Percentiles rank a stretch among this genome's conserved stretches.
Conservation (phyloP, 1,284 basidiomycete species). For the Cryptococcus sp. region DNA sequence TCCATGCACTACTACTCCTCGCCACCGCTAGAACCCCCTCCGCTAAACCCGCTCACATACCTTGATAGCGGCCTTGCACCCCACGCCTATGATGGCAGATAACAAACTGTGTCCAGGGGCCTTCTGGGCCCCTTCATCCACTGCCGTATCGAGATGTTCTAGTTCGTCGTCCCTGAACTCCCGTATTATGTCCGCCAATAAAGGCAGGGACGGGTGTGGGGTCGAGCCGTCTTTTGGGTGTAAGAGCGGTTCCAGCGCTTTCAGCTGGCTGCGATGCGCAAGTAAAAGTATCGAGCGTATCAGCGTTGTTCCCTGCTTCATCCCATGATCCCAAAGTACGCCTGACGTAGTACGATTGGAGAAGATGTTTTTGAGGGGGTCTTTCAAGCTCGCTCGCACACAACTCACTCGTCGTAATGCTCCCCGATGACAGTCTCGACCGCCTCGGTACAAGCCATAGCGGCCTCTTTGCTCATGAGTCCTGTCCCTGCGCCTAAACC, state of each 20-base stretch:
- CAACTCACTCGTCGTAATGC: conserved; percentile 91
- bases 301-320: too few relatives aligned
- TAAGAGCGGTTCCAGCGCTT: conserved; percentile 38
- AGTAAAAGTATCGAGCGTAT: too few relatives aligned
- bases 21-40: too few relatives aligned
- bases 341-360: too few relatives aligned
- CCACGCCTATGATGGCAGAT: conserved; percentile 77
- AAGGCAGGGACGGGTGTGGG: conserved; percentile 73
- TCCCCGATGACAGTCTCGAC: conserved; percentile 98
- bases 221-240: conserved; percentile 23
- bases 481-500: conserved; percentile 83
- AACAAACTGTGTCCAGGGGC: conserved; percentile 90
- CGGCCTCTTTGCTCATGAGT: conserved; percentile 84
- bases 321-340: too few relatives aligned
- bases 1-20: too few relatives aligned
- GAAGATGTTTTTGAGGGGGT: too few relatives aligned
- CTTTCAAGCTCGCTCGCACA: not conserved
- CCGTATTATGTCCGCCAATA: conserved; percentile 71
- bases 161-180: conserved; percentile 95
- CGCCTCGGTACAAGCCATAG: conserved; percentile 98
- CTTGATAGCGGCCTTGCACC: conserved; percentile 87
- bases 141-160: conserved; percentile 89
- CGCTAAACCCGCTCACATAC: conserved; percentile 73
- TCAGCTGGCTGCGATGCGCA: conserved; percentile 34
- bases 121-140: conserved; percentile 83